Evolutionary conservation across 345 rosid genomes (phyloP).

Genomic region (Aquilaria sinensis): DNA sequence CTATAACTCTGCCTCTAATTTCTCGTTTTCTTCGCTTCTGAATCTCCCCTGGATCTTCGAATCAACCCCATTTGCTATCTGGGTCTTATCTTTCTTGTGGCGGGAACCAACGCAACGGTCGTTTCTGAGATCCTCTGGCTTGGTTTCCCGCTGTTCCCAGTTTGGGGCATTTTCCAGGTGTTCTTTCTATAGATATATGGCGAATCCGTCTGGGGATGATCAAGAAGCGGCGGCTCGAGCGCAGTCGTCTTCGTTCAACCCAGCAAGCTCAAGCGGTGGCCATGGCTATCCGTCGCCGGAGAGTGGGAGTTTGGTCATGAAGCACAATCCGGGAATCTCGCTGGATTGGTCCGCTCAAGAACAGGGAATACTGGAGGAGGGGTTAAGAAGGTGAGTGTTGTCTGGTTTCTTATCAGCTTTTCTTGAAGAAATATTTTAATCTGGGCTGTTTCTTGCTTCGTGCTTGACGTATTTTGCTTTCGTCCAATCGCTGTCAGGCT

Average conservation of each 20-base stretch:
- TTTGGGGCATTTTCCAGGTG: not conserved
- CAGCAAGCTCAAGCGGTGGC: slow-evolving; percentile 22
- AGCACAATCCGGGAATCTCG: slow-evolving; percentile 62
- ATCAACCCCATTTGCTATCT: not conserved
- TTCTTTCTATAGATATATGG: slow-evolving; percentile 21
- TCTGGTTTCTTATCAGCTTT: not conserved
- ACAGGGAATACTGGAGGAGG: slow-evolving; percentile 47
- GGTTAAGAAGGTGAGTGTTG: slow-evolving; percentile 33
- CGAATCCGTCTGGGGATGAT: slow-evolving; percentile 49
- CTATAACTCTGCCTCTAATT: not conserved
- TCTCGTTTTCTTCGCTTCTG: not conserved
- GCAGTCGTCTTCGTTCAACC: slow-evolving; percentile 32
- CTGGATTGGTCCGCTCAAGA: slow-evolving; percentile 50
- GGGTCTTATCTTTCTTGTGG: not conserved
- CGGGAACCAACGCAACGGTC: slow-evolving; percentile 10
- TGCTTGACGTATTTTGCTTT: not conserved
- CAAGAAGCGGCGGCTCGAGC: slow-evolving; percentile 32
- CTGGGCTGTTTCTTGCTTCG: not conserved
- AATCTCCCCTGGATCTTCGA: not conserved
- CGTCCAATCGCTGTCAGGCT: slow-evolving; percentile 1
- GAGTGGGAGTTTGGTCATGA: slow-evolving; percentile 23
- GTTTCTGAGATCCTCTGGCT: not conserved
- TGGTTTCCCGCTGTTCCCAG: not conserved
- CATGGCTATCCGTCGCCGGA: slow-evolving; percentile 22
- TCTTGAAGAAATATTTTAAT: slow-evolving; percentile 1